Base-by-base conservation (phyloP, 176 grass and related monocot species). In the Avena sativa region DNA sequence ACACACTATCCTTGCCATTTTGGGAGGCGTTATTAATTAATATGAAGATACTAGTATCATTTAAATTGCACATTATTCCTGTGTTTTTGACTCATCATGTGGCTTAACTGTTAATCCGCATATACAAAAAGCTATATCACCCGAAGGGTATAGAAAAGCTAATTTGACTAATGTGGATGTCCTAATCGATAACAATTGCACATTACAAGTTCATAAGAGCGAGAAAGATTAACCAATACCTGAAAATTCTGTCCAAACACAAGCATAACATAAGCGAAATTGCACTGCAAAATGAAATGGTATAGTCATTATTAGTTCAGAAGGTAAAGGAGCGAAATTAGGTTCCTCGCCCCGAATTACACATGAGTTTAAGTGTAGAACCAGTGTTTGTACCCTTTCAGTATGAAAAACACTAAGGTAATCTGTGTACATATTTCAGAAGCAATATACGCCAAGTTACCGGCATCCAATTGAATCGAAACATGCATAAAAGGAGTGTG, bases 241-340 rank as follows among this genome's bases (percentile, higher is more conserved):
- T 98, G 95, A 20, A 98, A 91, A 86, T 98, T 95, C 86, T 98
- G 89, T 28, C 83, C 95, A 75, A 98, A 76, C 75, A 98, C 93
- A 84, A 92, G 91, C 87, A 90, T 93, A 71, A 98, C 93, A 86
- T 95, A 98, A 34, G 95, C 88, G 12, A 92, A 88, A 84, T 98
- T 98, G 91, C 95, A 98, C 95, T 95, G 91, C 64, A 98, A 76
- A 83, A 92, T 88, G 51, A 79, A 91, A 85, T 69, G 20, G 3
- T 57, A 17, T 10, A 57, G n/a, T 81, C 14, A 84, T 23, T 55
- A 9, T 83, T 57, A 30, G 12, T 20, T 12, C 66, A 36, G 1
- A 57, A 48, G 36, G 53, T 78, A 71, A 36, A 72, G 19, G 5
- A 19, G 20, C 34, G 20, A 47, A 49, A 61, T 17, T 70, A 69